Evolutionary conservation across 495 filamentous ascomycete genomes (phyloP).

Genomic region (Astrothelium subdiscretum): DNA sequence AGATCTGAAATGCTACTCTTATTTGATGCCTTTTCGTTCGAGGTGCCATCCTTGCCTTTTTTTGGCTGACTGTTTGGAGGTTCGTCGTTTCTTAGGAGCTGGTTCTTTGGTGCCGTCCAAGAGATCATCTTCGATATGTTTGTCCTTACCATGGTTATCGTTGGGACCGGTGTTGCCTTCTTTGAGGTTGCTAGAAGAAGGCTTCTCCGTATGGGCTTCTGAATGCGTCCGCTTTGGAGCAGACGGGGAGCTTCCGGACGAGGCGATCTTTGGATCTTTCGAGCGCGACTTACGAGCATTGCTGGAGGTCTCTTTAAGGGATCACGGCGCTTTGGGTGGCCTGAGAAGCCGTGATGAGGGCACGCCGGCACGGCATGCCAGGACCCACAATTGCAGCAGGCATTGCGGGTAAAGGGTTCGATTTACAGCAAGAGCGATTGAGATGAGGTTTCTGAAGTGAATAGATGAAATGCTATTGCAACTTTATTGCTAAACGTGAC

Average conservation of each 20-base stretch:
- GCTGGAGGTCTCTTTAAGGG: neutral
- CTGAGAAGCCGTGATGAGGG: neutral
- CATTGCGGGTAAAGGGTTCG: neutral
- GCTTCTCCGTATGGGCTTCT: neutral
- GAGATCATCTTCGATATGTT: neutral
- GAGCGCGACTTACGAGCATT: neutral
- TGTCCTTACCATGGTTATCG: neutral
- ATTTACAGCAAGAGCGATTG: neutral
- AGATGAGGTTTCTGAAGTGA: neutral
- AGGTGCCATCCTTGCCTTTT: neutral
- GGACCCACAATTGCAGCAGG: neutral
- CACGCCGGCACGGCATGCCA: neutral
- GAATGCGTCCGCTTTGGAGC: neutral
- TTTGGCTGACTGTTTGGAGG: neutral
- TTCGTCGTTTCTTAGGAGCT: neutral
- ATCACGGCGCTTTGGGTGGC: neutral
- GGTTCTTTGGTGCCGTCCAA: neutral
- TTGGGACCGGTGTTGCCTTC: neutral
- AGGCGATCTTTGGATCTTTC: neutral
- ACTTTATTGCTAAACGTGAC: neutral
- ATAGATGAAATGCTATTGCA: neutral
- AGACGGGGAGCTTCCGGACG: neutral
- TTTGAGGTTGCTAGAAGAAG: neutral
- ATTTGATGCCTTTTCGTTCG: neutral
- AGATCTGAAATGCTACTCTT: conserved; percentile 2